Evolutionary conservation across 345 rosid species (phyloP).

Genomic region (Moricandia arvensis): DNA sequence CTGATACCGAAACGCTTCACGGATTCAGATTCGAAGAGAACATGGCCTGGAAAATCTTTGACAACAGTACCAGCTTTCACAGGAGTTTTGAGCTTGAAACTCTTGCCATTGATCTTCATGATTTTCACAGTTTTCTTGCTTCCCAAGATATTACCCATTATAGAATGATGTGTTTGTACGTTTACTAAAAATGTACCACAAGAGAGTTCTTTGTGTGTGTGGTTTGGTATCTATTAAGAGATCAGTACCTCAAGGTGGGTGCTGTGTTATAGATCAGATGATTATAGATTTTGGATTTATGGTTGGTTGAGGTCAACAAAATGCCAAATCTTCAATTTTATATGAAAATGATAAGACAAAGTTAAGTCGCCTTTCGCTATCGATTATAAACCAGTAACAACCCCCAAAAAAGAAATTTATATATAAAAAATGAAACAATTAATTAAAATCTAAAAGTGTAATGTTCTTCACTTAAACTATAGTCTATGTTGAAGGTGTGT

Average conservation of each 20-base stretch:
- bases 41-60: constrained; percentile 63
- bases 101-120: constrained; percentile 87
- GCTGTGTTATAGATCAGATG: constrained; percentile 24
- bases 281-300: constrained; percentile 23
- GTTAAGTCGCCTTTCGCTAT: constrained; percentile 32
- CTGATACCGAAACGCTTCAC: constrained; percentile 70
- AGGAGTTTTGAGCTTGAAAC: constrained; percentile 70
- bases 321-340: constrained; percentile 28
- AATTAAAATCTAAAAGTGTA: neutral
- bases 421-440: neutral
- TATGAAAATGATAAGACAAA: constrained; percentile 12
- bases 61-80: constrained; percentile 66
- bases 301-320: constrained; percentile 38
- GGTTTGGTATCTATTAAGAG: constrained; percentile 11
- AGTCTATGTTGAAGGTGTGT: neutral
- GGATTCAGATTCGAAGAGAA: constrained; percentile 71
- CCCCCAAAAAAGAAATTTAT: constrained; percentile 7
- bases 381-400: constrained; percentile 25
- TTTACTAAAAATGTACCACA: constrained; percentile 8
- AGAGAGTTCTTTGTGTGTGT: neutral
- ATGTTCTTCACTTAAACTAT: constrained; percentile 22
- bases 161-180: neutral
- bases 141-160: constrained; percentile 77
- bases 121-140: constrained; percentile 57
- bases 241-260: constrained; percentile 38